Evolutionary conservation across 2,329 filamentous ascomycete genomes (phyloP).

Genomic region (Cercospora brassicicola): DNA sequence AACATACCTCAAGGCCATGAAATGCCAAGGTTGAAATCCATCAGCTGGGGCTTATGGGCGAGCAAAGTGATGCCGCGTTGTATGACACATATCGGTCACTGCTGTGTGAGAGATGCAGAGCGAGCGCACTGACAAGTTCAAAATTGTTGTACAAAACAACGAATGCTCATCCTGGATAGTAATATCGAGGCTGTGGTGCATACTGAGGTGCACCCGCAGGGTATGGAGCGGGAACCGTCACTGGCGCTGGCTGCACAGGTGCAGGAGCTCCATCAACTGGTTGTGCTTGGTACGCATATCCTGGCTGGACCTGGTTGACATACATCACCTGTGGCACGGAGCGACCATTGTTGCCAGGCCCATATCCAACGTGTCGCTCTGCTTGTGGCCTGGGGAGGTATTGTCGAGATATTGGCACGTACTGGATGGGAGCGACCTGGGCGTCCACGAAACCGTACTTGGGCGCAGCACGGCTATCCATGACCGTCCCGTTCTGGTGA

Average conservation of each 20-base stretch:
- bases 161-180: slow-evolving; percentile 27
- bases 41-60: not conserved
- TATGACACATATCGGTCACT: not conserved
- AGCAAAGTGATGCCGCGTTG: not conserved
- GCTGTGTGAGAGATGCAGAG: not conserved
- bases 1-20: not conserved
- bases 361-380: not conserved
- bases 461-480: not conserved
- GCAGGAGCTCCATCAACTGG: slow-evolving; percentile 40
- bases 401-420: slow-evolving; percentile 14
- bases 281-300: slow-evolving; percentile 10
- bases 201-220: not conserved
- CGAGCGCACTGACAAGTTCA: not conserved
- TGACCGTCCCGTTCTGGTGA: not conserved
- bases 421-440: slow-evolving; percentile 29
- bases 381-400: not conserved
- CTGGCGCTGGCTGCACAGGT: slow-evolving; percentile 35
- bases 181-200: slow-evolving; percentile 25
- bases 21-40: not conserved
- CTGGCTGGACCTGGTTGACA: slow-evolving; percentile 12
- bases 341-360: not conserved
- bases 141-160: not conserved
- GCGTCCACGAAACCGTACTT: slow-evolving; percentile 24
- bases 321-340: slow-evolving; percentile 13
- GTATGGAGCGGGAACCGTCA: slow-evolving; percentile 7